Evolutionary conservation across 306 rosid species (phyloP).

Genomic region (Prosopis cineraria): DNA sequence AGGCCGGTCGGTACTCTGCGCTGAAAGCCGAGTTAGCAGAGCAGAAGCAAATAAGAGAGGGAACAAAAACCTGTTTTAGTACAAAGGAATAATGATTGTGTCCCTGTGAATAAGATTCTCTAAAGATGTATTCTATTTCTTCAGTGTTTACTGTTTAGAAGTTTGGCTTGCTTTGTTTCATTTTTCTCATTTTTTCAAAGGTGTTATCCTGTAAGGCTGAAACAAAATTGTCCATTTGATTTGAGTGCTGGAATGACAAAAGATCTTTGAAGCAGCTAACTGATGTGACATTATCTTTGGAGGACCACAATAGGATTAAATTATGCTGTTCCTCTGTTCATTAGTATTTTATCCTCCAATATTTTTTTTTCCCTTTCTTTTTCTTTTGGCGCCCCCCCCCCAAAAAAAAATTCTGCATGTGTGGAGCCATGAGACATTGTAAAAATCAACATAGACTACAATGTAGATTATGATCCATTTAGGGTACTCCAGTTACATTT

Average conservation of each 20-base stretch:
- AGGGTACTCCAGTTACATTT: too few relatives aligned
- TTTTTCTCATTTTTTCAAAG: neutral
- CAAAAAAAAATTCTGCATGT: slow-evolving; percentile 17
- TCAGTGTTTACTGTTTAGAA: neutral
- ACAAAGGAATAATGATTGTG: neutral
- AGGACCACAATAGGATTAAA: neutral
- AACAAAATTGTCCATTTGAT: neutral
- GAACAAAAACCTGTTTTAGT: neutral
- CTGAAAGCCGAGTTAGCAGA: slow-evolving; percentile 9
- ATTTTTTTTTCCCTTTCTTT: too few relatives aligned
- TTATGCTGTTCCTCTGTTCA: slow-evolving; percentile 16
- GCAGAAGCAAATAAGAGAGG: slow-evolving; percentile 3
- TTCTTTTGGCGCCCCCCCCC: too few relatives aligned
- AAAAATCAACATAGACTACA: neutral
- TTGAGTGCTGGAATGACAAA: neutral
- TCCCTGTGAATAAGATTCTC: neutral
- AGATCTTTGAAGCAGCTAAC: neutral
- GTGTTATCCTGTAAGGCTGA: neutral
- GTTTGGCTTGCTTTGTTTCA: neutral
- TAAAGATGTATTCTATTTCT: neutral
- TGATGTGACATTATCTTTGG: neutral
- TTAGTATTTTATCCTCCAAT: neutral
- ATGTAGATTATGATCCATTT: neutral
- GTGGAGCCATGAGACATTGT: neutral
- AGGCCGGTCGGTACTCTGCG: slow-evolving; percentile 35